Base-by-base conservation (phyloP, 768 basidiomycete species). In the Lactifluus pinguis region DNA sequence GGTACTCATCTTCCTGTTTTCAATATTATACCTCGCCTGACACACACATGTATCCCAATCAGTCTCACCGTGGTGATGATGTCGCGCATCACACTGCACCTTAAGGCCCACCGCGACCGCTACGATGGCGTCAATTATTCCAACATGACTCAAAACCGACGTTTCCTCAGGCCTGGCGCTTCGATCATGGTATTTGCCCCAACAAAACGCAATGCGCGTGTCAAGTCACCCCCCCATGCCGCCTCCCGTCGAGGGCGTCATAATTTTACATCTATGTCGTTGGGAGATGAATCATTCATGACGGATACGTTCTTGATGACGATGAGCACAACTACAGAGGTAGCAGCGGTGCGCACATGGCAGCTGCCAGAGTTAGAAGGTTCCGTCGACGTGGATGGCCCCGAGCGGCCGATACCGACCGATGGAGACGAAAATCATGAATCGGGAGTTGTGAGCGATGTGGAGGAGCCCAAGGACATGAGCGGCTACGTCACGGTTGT, bases 71-170 rank as follows among this genome's bases (percentile, higher is more conserved):
- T 38, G 38, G 38, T 11, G 38, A 38, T 38, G 38, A 38, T 38
- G 38, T 38, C 38, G 38, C 19, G 25, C 2, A 10, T 19, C 10
- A 9, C 8, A 13, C 6, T 14, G 3, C 41, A 7, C 41, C 41
- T 17, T 17, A 42, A 11, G 41, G 15, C 15, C 15, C 17, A 17
- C 41, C 41, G 41, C 41, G 15, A 42, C 41, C 41, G 6, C 41
- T 42, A 5, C 17, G 41, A 42, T 6, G 15, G 17, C 0, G 41
- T 42, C 15, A 17, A 17, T 15, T 6, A 17, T 11, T 42, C 41
- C 41, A 42, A 14, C 7, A 15, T 4, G 14, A 6, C 17, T 15
- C 41, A 42, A 10, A 49, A 21, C 17, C 66, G 81, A 14, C 10
- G 11, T 39, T 6, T 39, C 13, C 38, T 2, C 38, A 10, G 5